These are phyloP conservation scores for Hyaloraphidium curvatum DNA, from an alignment of 192 early-diverging fungal species.

Conservation along the genomic window DNA sequence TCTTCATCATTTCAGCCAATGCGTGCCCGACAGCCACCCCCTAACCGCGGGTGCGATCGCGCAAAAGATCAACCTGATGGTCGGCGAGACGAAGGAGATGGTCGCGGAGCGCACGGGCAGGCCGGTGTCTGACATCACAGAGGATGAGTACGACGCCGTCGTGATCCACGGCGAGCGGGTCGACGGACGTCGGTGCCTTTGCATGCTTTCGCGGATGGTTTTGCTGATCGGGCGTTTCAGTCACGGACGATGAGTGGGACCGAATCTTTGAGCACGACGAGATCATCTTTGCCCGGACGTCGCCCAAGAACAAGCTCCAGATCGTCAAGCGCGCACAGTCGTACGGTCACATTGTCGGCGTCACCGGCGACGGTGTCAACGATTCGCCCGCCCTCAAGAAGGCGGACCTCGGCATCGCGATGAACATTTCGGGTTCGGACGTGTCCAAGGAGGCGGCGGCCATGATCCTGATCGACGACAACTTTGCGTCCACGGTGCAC, in stretches of 20 bases:
- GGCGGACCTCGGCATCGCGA: conserved; percentile 92
- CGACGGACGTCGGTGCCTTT: too few relatives aligned
- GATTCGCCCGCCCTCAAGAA: conserved; percentile 93
- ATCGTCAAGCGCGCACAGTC: conserved; percentile 84
- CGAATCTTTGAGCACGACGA: conserved; percentile 82
- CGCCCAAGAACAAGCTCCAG: conserved; percentile 89
- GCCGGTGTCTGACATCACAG: conserved; percentile 35
- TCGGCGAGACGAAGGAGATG: conserved; percentile 66
- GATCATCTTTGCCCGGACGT: conserved; percentile 36
- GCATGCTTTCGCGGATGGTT: too few relatives aligned
- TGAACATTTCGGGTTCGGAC: conserved; percentile 88
- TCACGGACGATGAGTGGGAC: conserved; percentile 80
- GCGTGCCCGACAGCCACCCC: background rate
- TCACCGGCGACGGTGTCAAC: conserved; percentile 94
- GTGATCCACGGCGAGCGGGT: conserved; percentile 86
- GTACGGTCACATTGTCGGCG: conserved; percentile 89
- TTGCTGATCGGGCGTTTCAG: too few relatives aligned
- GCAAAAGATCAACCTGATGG: conserved; percentile 85
- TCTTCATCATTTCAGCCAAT: too few relatives aligned
- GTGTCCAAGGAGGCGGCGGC: conserved; percentile 90
- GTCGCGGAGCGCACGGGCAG: conserved; percentile 47
- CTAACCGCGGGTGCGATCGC: conserved; percentile 59
- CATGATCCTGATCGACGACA: conserved; percentile 96
- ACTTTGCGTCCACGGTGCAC: conserved; percentile 84
- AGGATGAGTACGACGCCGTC: conserved; percentile 71